A percentile compares a stretch with the other conserved stretches of the same genome.
These are phyloP conservation scores for Xylariomycetidae sp. DNA, from an alignment of 2,329 filamentous ascomycete species.

Conservation along the genomic window DNA sequence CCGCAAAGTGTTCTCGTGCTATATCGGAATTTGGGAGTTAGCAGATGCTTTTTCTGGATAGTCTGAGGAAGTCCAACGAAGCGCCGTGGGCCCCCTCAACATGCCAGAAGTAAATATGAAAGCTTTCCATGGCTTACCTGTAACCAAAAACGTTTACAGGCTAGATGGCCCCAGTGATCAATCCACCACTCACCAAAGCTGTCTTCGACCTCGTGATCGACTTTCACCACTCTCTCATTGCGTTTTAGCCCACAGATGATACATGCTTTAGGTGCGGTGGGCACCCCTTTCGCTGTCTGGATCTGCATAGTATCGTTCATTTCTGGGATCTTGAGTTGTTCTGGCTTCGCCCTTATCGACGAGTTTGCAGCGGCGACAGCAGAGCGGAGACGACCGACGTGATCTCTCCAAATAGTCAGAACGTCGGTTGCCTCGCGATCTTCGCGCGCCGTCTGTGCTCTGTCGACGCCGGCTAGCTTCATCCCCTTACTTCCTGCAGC, in stretches of 20 bases:
- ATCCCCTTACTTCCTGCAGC: slow-evolving; percentile 74
- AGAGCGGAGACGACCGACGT: slow-evolving; percentile 70
- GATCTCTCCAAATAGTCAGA: slow-evolving; percentile 67
- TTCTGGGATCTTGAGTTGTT: slow-evolving; percentile 58
- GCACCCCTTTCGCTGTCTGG: slow-evolving; percentile 64
- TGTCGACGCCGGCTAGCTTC: slow-evolving; percentile 86
- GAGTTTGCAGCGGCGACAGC: slow-evolving; percentile 64
- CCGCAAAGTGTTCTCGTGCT: slow-evolving; percentile 64
- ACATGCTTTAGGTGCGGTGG: slow-evolving; percentile 71
- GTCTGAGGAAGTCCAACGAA: too few species aligned
- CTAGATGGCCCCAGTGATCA: slow-evolving; percentile 78
- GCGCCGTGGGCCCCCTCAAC: too few species aligned
- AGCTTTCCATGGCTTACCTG: too few species aligned
- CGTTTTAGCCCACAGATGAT: slow-evolving; percentile 83
- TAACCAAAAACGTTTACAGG: slow-evolving; percentile 82
- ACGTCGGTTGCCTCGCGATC: slow-evolving; percentile 81
- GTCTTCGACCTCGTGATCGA: slow-evolving; percentile 76
- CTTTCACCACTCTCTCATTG: slow-evolving; percentile 73
- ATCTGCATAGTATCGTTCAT: slow-evolving; percentile 66
- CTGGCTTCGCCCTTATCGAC: slow-evolving; percentile 26
- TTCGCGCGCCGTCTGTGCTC: slow-evolving; percentile 74
- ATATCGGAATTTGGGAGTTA: too few species aligned
- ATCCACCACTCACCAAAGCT: slow-evolving; percentile 97
- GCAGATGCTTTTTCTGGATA: too few species aligned
- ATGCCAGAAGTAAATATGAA: too few species aligned